These are phyloP conservation scores for Dalbergia cultrata DNA, from an alignment of 306 rosid species.

Conservation along the genomic window DNA sequence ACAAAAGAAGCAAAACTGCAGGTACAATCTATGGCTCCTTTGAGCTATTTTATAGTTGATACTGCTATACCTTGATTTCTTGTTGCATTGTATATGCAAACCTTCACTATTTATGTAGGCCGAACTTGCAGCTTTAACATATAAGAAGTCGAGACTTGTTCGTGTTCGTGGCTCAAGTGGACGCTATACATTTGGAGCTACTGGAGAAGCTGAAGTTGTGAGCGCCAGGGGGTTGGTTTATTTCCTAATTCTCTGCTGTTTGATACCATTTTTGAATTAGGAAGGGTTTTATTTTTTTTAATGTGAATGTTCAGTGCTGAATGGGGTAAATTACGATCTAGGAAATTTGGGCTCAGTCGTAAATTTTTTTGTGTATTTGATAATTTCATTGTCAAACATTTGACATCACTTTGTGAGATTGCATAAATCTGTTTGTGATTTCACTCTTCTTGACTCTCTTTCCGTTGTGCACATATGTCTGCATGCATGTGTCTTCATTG, in stretches of 20 bases:
- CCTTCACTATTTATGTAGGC: slow-evolving; percentile 59
- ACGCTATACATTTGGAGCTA: slow-evolving; percentile 75
- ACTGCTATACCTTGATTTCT: slow-evolving; percentile 9
- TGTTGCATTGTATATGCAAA: slow-evolving; percentile 28
- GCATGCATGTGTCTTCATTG: neutral
- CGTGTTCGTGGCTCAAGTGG: slow-evolving; percentile 76
- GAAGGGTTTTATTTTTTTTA: neutral
- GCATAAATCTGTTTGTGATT: neutral
- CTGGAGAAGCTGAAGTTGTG: slow-evolving; percentile 91
- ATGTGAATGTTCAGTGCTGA: neutral
- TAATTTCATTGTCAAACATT: neutral
- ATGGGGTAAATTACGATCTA: slow-evolving; percentile 12
- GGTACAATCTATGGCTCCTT: slow-evolving; percentile 52
- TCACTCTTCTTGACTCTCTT: neutral
- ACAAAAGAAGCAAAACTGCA: slow-evolving; percentile 90
- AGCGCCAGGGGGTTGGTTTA: slow-evolving; percentile 86
- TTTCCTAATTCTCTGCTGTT: slow-evolving; percentile 27
- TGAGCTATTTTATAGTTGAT: slow-evolving; percentile 3
- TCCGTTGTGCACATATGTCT: slow-evolving; percentile 16
- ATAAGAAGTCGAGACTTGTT: slow-evolving; percentile 88
- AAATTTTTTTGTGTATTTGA: neutral
- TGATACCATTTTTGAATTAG: slow-evolving; percentile 7
- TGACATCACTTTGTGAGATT: slow-evolving; percentile 1
- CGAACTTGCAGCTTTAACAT: slow-evolving; percentile 89
- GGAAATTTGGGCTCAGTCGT: neutral